Conservation (phyloP, 106 monocot genomes). For the Acorus gramineus region DNA sequence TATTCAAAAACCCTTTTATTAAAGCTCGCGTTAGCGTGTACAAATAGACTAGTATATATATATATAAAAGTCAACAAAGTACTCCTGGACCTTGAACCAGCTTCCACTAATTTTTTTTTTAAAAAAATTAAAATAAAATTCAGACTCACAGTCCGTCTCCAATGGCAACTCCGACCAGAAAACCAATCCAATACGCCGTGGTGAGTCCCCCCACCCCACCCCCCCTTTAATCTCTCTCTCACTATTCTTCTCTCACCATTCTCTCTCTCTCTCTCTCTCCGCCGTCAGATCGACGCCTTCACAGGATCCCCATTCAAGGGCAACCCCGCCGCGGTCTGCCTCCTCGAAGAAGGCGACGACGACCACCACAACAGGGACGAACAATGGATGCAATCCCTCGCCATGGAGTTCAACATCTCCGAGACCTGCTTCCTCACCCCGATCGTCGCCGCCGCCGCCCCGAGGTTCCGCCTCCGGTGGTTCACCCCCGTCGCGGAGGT, state of each 20-base stretch:
- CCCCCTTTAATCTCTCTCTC: neutral
- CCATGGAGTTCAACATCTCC: constrained; percentile 57
- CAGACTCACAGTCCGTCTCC: no score
- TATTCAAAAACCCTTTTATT: no score
- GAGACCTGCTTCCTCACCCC: constrained; percentile 26
- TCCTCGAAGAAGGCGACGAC: constrained; percentile 15
- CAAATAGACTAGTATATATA: no score
- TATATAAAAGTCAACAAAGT: no score
- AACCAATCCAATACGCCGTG: constrained; percentile 22
- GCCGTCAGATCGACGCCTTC: constrained; percentile 50
- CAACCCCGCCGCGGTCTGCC: constrained; percentile 50
- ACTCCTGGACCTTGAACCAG: no score
- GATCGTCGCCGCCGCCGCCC: neutral
- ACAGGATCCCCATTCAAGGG: constrained; percentile 45
- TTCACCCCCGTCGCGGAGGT: constrained; percentile 61
- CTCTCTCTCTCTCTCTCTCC: neutral
- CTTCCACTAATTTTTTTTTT: no score
- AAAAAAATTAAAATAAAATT: no score
- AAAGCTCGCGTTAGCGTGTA: no score
- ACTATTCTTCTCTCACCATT: neutral
- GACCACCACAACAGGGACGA: neutral
- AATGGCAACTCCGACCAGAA: neutral
- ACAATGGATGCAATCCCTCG: constrained; percentile 48
- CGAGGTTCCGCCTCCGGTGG: constrained; percentile 44
- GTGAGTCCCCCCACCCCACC: no score